Percentiles rank a stretch among this genome's conserved stretches.
Conservation (phyloP, 164 flowering plant genomes). For the Aristolochia californica region DNA sequence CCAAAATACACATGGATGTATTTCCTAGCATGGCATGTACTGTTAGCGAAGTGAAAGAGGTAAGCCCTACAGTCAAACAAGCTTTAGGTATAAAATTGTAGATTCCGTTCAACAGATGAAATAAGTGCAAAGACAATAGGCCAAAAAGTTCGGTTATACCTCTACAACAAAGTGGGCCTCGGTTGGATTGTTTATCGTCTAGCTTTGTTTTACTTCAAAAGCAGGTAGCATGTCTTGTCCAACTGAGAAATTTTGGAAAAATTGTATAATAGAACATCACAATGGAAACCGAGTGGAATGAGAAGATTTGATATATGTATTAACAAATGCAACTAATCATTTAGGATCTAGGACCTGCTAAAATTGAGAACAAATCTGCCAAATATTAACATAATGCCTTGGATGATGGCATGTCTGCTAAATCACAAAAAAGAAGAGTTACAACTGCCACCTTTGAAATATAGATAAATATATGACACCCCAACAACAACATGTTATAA, state of each 20-base stretch:
- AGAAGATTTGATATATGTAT: slow-evolving; percentile 51
- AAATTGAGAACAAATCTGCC: slow-evolving; percentile 1
- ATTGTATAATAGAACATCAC: slow-evolving; percentile 3
- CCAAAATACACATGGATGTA: no score
- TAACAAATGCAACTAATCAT: slow-evolving; percentile 60
- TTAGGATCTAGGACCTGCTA: slow-evolving; percentile 62
- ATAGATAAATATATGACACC: no score
- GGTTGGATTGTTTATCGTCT: slow-evolving; percentile 61
- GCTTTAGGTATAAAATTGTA: background rate
- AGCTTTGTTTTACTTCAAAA: slow-evolving; percentile 53
- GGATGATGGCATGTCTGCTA: no score
- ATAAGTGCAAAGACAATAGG: background rate
- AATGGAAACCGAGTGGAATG: no score
- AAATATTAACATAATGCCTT: background rate
- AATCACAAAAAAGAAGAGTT: no score
- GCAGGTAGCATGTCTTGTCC: slow-evolving; percentile 63
- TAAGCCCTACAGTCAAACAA: no score
- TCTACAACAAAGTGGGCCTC: slow-evolving; percentile 65
- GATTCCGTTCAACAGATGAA: background rate
- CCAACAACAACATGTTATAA: background rate
- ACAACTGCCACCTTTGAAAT: no score
- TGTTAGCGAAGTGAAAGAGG: no score
- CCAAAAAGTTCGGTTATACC: slow-evolving; percentile 27
- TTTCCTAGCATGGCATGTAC: no score
- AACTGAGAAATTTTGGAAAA: slow-evolving; percentile 1